Conservation (phyloP, 805 yeast genomes). For the Candida sphagnicola region DNA sequence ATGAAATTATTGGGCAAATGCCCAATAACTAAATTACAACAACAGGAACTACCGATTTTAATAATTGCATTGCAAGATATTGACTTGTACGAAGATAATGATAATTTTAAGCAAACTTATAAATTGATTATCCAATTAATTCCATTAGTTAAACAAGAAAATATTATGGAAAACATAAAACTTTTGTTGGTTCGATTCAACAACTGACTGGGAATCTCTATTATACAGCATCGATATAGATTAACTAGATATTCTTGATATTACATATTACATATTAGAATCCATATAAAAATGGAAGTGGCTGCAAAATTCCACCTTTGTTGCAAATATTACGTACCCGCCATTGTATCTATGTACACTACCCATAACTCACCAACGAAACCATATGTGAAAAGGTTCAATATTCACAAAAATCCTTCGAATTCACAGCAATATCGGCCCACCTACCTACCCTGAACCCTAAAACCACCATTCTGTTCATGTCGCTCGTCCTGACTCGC, state of each 20-base stretch:
- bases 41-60: slow-evolving; percentile 51
- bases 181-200: not conserved
- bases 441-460: no score
- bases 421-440: no score
- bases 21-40: slow-evolving; percentile 68
- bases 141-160: slow-evolving; percentile 12
- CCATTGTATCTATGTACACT: no score
- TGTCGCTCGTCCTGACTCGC: no score
- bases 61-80: slow-evolving; percentile 33
- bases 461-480: no score
- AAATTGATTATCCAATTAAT: slow-evolving; percentile 14
- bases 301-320: no score
- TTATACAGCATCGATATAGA: not conserved
- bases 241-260: not conserved
- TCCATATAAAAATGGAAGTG: no score
- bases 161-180: slow-evolving; percentile 1
- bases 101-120: slow-evolving; percentile 8
- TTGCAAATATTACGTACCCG: no score
- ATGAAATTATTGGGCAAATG: slow-evolving; percentile 51
- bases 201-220: not conserved
- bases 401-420: no score
- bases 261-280: no score
- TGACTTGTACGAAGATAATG: slow-evolving; percentile 4
- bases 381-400: no score
- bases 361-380: no score